Evolutionary conservation across 805 yeast genomes (phyloP).

Genomic region (Ogataea corticis): DNA sequence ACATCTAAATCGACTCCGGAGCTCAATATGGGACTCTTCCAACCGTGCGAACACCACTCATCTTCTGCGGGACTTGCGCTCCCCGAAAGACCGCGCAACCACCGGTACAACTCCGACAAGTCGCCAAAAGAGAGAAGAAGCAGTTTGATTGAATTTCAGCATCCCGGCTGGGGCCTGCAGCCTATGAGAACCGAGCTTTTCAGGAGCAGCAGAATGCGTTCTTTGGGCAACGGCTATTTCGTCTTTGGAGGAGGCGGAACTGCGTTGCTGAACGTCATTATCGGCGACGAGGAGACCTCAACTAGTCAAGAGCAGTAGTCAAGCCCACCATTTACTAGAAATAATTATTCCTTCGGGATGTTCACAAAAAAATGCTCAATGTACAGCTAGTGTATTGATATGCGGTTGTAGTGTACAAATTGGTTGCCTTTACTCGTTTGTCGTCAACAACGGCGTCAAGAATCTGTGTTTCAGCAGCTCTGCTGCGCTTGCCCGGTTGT

Average conservation of each 20-base stretch:
- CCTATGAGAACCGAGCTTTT: conserved; percentile 13
- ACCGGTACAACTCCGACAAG: neutral
- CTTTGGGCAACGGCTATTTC: conserved; percentile 26
- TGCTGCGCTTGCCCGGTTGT: conserved; percentile 70
- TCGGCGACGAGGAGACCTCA: conserved; percentile 5
- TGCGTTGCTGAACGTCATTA: conserved; percentile 18
- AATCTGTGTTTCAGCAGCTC: conserved; percentile 70
- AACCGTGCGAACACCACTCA: neutral
- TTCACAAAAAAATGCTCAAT: neutral
- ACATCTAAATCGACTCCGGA: conserved; percentile 23
- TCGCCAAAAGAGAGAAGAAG: conserved; percentile 12
- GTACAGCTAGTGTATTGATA: no score
- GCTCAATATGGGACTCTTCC: conserved; percentile 6
- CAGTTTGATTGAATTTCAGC: conserved; percentile 14
- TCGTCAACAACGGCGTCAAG: conserved; percentile 47
- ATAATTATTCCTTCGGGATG: neutral
- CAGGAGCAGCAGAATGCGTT: conserved; percentile 1
- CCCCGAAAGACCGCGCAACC: conserved; percentile 1
- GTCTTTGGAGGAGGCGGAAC: conserved; percentile 25
- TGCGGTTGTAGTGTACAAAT: no score
- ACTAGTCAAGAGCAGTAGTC: no score
- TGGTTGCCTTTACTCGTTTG: conserved; percentile 35
- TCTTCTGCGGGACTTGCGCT: neutral
- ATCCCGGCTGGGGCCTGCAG: conserved; percentile 7
- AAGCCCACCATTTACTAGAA: no score